Evolutionary conservation across 2,329 filamentous ascomycete genomes (phyloP), one percentile per base, ranked within the genome.

Genomic region (Fusarium agapanthi): DNA sequence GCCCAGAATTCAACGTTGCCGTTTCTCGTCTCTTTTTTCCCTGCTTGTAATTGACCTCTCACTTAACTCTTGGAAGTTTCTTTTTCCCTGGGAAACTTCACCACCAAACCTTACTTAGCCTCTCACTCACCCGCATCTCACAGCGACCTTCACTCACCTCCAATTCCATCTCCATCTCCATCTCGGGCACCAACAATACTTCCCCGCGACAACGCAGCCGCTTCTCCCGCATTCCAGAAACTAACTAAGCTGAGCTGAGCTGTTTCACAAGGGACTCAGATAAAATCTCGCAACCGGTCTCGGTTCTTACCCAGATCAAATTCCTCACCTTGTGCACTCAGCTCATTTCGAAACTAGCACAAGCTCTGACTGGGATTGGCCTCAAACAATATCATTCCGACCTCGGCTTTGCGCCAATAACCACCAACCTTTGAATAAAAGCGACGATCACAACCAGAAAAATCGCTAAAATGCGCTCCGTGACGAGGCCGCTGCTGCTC

Each of bases 401-500:
- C 41, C 22, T 57, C 59, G 53, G 43, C 58, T 35, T 34, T 64
- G 43, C 59, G 71, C 47, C 71, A 58, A 32, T 61, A 48, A 26
- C 16, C 57, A 48, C 16, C 57, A 56, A 44, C 35, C 38, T 44
- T 26, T 34, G 41, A 56, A 45, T 38, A 58, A 67, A 24, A 63
- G 41, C 35, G 51, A 43, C 57, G 32, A 54, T 40, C 57, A 61
- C 34, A 45, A 38, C 40, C 38, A 43, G 57, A 57, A 55, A 61
- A 67, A 22, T 44, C 45, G 28, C 51, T 59, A 59, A 65, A 54
- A 78, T 78, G 76, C 76, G 76, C 70, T 72, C 62, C 64, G 76
- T 70, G 48, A 74, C 71, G 61, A 71, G 70, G 65, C 71, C 73
- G 71, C 77, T 85, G 69, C 75, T 86, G 69, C 78, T 86, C 69